Evolutionary conservation across 352 stramenopile species (phyloP).

Genomic region (Aphanomyces cochlioides): DNA sequence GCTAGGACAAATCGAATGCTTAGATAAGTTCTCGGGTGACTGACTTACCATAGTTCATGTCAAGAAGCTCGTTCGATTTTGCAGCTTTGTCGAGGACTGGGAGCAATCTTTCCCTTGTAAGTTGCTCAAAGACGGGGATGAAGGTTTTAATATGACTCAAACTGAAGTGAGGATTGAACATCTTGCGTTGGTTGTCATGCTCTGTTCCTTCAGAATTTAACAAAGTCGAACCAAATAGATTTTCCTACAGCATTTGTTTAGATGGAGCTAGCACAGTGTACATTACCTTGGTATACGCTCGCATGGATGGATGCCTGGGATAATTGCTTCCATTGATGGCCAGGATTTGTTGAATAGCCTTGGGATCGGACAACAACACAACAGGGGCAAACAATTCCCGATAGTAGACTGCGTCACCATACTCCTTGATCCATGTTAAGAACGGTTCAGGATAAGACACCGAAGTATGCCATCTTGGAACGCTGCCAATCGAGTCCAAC

Average conservation of each 20-base stretch:
- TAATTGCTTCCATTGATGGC: background rate
- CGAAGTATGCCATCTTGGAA: background rate
- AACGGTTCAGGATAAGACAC: background rate
- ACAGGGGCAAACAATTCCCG: background rate
- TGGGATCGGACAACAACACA: background rate
- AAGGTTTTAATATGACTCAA: background rate
- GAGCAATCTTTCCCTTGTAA: background rate
- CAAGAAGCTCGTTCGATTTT: too few species aligned
- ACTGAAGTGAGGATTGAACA: constrained; percentile 5
- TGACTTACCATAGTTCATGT: too few species aligned
- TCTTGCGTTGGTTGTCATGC: background rate
- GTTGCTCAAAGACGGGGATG: constrained; percentile 1
- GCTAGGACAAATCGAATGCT: background rate
- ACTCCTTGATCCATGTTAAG: background rate
- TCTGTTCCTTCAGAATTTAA: background rate
- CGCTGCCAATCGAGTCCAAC: background rate
- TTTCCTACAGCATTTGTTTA: background rate
- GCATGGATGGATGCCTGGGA: background rate
- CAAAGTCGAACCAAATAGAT: background rate
- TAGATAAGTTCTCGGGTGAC: too few species aligned
- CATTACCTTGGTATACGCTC: background rate
- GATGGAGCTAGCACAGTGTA: background rate
- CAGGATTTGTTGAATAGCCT: background rate
- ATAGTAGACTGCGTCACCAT: background rate
- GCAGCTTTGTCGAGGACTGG: background rate